Evolutionary conservation across 2,329 filamentous ascomycete genomes (phyloP).

Genomic region (Neonectria coccinea): DNA sequence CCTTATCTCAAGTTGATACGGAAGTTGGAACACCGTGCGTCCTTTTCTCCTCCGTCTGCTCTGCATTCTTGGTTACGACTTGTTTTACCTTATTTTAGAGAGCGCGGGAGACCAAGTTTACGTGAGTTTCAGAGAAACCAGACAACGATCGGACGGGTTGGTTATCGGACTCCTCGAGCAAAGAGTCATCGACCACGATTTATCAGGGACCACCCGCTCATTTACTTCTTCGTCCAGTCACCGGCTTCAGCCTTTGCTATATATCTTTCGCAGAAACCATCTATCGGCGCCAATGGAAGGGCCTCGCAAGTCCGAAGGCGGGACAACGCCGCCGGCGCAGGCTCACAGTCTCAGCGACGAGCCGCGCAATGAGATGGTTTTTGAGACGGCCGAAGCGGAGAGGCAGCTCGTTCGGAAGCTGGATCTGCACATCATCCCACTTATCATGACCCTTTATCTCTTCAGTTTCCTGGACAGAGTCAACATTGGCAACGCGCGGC

Average conservation of each 20-base stretch:
- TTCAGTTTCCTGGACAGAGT: constrained; percentile 78
- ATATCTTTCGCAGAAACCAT: neutral
- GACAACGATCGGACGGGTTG: neutral
- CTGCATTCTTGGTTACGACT: neutral
- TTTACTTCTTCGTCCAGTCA: neutral
- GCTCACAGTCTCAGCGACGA: constrained; percentile 37
- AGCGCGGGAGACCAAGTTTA: neutral
- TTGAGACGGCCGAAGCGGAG: constrained; percentile 52
- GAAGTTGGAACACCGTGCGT: constrained; percentile 24
- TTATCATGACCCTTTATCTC: constrained; percentile 77
- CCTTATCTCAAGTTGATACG: constrained; percentile 29
- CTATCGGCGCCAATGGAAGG: constrained; percentile 2
- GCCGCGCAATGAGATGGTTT: constrained; percentile 29
- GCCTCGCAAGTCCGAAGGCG: constrained; percentile 12
- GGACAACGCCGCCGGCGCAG: constrained; percentile 27
- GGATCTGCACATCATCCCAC: constrained; percentile 72
- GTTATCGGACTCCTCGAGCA: neutral
- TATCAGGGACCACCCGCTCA: constrained; percentile 1
- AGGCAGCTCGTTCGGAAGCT: constrained; percentile 72
- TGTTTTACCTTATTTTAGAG: too few species aligned
- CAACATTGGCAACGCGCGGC: constrained; percentile 78
- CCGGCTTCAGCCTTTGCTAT: neutral
- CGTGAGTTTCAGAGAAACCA: neutral
- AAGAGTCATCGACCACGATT: neutral
- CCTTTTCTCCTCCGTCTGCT: constrained; percentile 19